phyloP scores from a whole-genome alignment of 768 basidiomycete species.

The Trametes villosa region DNA sequence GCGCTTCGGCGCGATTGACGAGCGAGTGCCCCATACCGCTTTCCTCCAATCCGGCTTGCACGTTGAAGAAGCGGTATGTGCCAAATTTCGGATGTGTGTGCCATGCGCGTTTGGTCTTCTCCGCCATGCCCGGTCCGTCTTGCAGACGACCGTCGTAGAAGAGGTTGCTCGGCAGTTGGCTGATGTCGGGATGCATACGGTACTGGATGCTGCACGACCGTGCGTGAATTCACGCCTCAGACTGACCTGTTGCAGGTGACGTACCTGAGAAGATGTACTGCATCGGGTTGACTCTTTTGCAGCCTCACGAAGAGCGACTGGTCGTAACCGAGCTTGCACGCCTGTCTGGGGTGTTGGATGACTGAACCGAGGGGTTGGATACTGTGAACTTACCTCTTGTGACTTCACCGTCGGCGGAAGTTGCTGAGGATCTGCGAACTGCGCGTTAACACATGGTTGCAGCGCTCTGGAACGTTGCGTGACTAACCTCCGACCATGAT shows the following conservation, averaged over 20 bases:
- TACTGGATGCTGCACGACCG: conserved; percentile 82
- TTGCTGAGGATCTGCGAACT: conserved; percentile 75
- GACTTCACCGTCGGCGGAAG: conserved; percentile 92
- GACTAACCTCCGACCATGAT: conserved; percentile 87
- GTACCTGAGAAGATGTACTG: conserved; percentile 89
- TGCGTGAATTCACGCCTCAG: neutral
- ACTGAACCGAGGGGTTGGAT: neutral
- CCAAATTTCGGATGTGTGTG: conserved; percentile 79
- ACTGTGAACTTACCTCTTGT: conserved; percentile 48
- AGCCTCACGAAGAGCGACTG: conserved; percentile 93
- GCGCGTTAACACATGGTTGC: neutral
- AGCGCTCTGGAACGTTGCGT: neutral
- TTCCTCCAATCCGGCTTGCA: conserved; percentile 67
- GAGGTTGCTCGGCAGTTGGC: conserved; percentile 80
- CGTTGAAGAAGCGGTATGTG: conserved; percentile 88
- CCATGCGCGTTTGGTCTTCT: conserved; percentile 85
- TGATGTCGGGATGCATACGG: conserved; percentile 98
- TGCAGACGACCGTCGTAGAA: conserved; percentile 83
- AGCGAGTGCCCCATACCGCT: conserved; percentile 68
- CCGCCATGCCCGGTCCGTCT: conserved; percentile 89
- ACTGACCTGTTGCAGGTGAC: conserved; percentile 11
- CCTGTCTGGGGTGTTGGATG: conserved; percentile 44
- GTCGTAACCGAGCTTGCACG: conserved; percentile 75
- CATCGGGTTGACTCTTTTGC: conserved; percentile 76
- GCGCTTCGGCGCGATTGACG: conserved; percentile 74